These are phyloP conservation scores for Bacidia rubella DNA, from an alignment of 495 filamentous ascomycete species.

Conservation along the genomic window DNA sequence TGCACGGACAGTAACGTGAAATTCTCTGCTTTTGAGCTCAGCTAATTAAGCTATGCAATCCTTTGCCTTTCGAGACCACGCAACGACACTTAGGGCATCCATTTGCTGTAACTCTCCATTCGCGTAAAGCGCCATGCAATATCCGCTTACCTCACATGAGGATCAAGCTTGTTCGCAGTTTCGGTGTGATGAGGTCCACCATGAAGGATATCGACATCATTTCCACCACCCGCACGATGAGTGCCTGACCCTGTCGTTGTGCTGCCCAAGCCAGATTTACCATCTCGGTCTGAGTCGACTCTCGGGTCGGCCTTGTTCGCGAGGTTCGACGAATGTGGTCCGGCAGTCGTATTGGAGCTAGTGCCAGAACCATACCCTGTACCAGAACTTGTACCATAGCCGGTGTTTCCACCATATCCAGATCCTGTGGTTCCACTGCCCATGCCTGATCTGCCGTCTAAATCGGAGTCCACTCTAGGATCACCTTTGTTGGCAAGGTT, in stretches of 20 bases:
- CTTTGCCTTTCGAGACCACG: too few species aligned
- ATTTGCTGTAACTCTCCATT: too few species aligned
- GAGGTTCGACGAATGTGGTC: constrained; percentile 29
- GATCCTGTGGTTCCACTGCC: constrained; percentile 13
- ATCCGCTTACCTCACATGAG: too few species aligned
- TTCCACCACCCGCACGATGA: constrained; percentile 21
- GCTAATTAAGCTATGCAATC: too few species aligned
- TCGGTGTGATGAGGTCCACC: constrained; percentile 15
- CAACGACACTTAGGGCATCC: too few species aligned
- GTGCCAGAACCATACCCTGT: constrained; percentile 3
- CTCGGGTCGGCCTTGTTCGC: constrained; percentile 35
- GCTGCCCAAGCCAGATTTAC: constrained; percentile 11
- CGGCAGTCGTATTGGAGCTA: constrained; percentile 20
- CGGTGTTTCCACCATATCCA: constrained; percentile 25
- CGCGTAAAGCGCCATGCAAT: too few species aligned
- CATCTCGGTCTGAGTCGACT: constrained; percentile 28
- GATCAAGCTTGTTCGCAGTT: constrained; percentile 17
- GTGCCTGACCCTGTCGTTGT: constrained; percentile 30
- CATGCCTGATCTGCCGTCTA: constrained; percentile 26
- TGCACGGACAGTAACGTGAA: too few species aligned
- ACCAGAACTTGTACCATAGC: neutral
- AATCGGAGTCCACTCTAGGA: constrained; percentile 33
- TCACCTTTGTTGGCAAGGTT: constrained; percentile 36
- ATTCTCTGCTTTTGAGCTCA: too few species aligned
- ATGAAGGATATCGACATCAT: constrained; percentile 17